Percentiles rank a stretch among this genome's conserved stretches.
phyloP scores from a whole-genome alignment of 1,284 basidiomycete genomes.

The Hemileia vastatrix region DNA sequence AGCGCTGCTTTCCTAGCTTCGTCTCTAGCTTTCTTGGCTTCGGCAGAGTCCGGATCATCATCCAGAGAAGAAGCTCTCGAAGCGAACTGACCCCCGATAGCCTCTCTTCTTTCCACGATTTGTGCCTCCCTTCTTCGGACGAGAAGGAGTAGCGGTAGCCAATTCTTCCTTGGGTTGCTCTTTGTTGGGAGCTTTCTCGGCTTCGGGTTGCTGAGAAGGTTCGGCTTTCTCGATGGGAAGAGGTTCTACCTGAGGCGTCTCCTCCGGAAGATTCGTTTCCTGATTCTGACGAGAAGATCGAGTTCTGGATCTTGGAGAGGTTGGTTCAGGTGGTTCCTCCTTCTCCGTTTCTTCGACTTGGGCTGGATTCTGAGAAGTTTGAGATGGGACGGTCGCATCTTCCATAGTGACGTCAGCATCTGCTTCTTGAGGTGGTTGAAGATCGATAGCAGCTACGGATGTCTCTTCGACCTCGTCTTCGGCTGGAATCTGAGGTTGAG shows the following conservation, averaged over 20 bases:
- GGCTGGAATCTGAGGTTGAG: neutral
- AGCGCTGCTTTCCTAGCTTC: neutral
- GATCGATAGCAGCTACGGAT: neutral
- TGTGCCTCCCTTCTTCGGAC: neutral
- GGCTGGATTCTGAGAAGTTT: neutral
- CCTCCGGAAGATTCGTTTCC: neutral
- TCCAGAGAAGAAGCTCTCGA: neutral
- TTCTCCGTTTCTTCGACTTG: no score
- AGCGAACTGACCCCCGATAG: neutral
- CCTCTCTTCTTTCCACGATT: constrained; percentile 3
- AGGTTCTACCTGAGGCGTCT: neutral
- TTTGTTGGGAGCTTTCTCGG: neutral
- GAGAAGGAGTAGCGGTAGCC: no score
- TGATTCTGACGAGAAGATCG: neutral
- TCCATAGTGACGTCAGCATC: neutral
- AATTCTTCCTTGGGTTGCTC: no score
- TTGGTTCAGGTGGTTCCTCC: no score
- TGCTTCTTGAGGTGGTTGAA: neutral
- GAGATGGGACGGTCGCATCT: neutral
- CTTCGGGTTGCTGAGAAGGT: neutral
- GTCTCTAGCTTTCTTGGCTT: neutral
- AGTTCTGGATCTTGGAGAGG: neutral
- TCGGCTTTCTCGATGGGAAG: no score
- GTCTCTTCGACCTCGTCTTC: no score
- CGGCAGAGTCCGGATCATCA: neutral